phyloP scores from a whole-genome alignment of 306 rosid species.

The Dryas alaskensis region DNA sequence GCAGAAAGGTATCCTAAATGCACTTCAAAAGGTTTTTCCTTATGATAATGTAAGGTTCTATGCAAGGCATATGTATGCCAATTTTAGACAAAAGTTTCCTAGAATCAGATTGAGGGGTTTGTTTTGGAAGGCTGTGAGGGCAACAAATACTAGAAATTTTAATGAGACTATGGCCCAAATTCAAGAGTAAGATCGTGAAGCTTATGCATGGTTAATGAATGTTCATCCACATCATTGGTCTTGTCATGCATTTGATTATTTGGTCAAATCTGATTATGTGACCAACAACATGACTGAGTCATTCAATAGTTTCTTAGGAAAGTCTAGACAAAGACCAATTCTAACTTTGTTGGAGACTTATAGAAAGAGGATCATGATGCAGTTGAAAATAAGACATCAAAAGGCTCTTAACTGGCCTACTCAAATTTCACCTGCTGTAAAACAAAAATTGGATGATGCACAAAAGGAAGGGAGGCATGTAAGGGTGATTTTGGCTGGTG shows the following conservation, averaged over 20 bases:
- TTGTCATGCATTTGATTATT: neutral
- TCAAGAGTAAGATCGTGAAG: neutral
- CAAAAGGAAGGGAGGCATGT: neutral
- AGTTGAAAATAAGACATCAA: neutral
- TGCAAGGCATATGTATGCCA: neutral
- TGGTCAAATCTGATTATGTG: neutral
- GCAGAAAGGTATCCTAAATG: neutral
- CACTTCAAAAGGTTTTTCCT: neutral
- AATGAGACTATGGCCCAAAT: no score
- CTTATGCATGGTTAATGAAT: neutral
- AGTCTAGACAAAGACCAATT: neutral
- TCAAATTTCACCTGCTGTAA: neutral
- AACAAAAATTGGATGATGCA: neutral
- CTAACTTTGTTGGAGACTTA: neutral
- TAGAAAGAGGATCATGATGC: neutral
- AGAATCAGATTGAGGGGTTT: neutral
- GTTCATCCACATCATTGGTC: neutral
- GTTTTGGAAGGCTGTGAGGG: neutral
- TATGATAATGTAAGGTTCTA: neutral
- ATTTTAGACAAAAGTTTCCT: neutral
- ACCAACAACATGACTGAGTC: conserved; percentile 1
- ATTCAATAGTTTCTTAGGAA: neutral
- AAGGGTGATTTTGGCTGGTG: neutral
- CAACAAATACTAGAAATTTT: no score
- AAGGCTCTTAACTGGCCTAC: neutral